Evolutionary conservation across 2,329 filamentous ascomycete genomes (phyloP).

Genomic region (Didymella pomorum): DNA sequence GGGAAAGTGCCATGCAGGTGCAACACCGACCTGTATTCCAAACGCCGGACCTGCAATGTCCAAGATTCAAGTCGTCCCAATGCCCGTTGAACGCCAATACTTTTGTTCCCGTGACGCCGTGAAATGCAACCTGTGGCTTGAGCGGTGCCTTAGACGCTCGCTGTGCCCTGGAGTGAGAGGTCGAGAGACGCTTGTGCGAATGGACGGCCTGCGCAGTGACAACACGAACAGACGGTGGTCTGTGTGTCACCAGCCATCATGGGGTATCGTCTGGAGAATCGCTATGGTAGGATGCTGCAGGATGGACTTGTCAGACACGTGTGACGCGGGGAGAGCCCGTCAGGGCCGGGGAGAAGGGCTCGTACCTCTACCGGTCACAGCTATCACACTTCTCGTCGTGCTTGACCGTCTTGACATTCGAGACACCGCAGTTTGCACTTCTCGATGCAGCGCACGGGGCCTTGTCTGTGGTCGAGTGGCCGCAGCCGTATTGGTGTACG

Average conservation of each 20-base stretch:
- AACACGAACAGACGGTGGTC: constrained; percentile 29
- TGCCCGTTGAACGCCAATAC: constrained; percentile 51
- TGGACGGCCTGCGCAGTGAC: constrained; percentile 37
- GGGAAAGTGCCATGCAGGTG: constrained; percentile 47
- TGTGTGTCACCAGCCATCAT: constrained; percentile 44
- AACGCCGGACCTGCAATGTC: constrained; percentile 50
- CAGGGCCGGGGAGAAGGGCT: constrained; percentile 8
- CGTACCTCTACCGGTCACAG: constrained; percentile 55
- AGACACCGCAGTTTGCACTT: constrained; percentile 51
- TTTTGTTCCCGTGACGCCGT: constrained; percentile 52
- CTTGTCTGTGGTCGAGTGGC: constrained; percentile 54
- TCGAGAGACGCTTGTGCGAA: constrained; percentile 33
- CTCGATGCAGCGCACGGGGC: constrained; percentile 58
- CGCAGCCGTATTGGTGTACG: constrained; percentile 58
- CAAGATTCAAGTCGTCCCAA: constrained; percentile 39
- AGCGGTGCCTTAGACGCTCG: constrained; percentile 29
- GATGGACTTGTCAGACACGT: constrained; percentile 39
- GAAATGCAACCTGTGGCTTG: constrained; percentile 49
- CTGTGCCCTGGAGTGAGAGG: constrained; percentile 31
- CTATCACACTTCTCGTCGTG: constrained; percentile 58
- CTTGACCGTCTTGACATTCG: constrained; percentile 55
- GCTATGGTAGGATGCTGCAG: constrained; percentile 39
- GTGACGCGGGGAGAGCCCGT: constrained; percentile 25
- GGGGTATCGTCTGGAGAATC: constrained; percentile 45
- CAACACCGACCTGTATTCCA: constrained; percentile 48